Conservation (phyloP, 257 asterid species). For the Solanum virginianum region DNA sequence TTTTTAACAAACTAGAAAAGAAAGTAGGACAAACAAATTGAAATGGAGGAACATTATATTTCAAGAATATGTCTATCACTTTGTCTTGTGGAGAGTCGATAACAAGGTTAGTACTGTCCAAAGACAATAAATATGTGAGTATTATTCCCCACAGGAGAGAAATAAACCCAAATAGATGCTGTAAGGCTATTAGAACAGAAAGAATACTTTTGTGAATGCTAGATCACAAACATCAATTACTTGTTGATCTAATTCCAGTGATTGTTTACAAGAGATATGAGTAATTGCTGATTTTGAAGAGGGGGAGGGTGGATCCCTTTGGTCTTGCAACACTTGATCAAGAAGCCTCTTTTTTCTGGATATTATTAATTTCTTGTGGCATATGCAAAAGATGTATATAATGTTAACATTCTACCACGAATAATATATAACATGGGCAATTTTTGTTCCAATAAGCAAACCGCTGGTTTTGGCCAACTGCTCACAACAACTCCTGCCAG, state of each 20-base stretch:
- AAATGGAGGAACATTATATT: neutral
- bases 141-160: neutral
- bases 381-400: constrained; percentile 30
- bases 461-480: constrained; percentile 21
- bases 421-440: neutral
- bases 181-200: no score
- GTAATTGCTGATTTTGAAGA: no score
- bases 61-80: neutral
- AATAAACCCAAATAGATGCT: no score
- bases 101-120: neutral
- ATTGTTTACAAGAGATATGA: no score
- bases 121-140: neutral
- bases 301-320: no score
- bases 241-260: no score
- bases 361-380: constrained; percentile 7
- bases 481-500: no score
- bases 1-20: neutral
- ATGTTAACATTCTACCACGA: no score
- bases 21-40: neutral
- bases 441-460: constrained; percentile 16
- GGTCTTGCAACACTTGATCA: no score
- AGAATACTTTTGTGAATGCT: no score
- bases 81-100: neutral
- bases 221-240: no score
- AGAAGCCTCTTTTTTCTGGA: neutral